Base-by-base conservation (phyloP, 176 grass and related monocot species). In the Phyllostachys edulis region DNA sequence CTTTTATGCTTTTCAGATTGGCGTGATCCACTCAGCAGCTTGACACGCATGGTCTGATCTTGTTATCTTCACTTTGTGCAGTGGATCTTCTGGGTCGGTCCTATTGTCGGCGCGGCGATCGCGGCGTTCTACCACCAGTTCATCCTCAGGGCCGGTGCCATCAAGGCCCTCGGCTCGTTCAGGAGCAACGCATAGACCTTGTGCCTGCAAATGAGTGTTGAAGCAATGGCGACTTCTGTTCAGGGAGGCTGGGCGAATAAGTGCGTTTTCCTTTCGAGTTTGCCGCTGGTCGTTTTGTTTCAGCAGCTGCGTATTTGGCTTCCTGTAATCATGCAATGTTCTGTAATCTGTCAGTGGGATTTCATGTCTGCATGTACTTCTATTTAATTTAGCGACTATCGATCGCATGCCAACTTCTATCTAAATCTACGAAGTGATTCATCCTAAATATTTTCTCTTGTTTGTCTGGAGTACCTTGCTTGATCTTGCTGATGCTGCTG, bases 71-170 rank as follows among this genome's bases (percentile, higher is more conserved):
- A 5, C 12, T 24, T 38, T 39, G 47, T 71, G 74, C 84, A 92
- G 90, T 92, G 90, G 90, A 92, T 92, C 62, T 92, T 92, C 83
- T 92, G 90, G 90, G 90, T 89, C 12, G 90, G 90, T 5, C 90
- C 90, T 0, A 11, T 92, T 10, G 11, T 80, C 0, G 90, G 90
- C 24, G 90, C 90, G 0, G 70, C 55, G 0, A 89, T 92, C 69
- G 90, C 90, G 2, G 90, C 87, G 0, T 61, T 85, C 45, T 92
- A 92, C 87, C 90, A 92, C 87, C 90, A 92, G 84, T 92, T 80
- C 84, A 86, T 92, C 63, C 90, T 92, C 79, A 73, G 90, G 75
- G 90, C 90, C 18, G 87, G 90, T 16, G 90, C 87, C 79, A 75
- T 86, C 83, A 92, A 92, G 84, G 87, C 90, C 13, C 83, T 92